These are phyloP conservation scores for Umbelopsis sp. DNA, from an alignment of 371 early-diverging fungal species.

Conservation along the genomic window DNA sequence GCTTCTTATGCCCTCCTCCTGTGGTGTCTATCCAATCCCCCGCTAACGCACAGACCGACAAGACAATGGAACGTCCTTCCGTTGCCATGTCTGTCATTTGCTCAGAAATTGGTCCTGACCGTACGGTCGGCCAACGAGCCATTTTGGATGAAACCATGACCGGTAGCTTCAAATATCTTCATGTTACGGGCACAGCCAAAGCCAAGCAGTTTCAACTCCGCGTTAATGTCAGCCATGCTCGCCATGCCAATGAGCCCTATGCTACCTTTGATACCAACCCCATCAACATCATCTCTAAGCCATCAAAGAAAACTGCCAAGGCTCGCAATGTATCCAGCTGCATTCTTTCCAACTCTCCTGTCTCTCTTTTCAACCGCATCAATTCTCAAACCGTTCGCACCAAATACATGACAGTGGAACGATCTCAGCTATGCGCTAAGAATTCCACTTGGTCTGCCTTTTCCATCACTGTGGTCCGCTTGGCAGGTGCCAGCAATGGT, in stretches of 20 bases:
- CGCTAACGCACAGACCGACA: constrained; percentile 7
- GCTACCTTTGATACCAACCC: constrained; percentile 73
- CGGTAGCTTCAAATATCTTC: constrained; percentile 70
- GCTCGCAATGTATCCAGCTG: constrained; percentile 78
- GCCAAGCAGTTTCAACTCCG: constrained; percentile 79
- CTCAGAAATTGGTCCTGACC: constrained; percentile 42
- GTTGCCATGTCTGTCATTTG: constrained; percentile 71
- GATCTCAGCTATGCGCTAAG: constrained; percentile 68
- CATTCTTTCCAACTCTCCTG: constrained; percentile 68
- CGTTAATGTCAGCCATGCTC: constrained; percentile 32
- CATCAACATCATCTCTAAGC: constrained; percentile 85
- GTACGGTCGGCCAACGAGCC: constrained; percentile 57
- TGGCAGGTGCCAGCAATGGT: constrained; percentile 40
- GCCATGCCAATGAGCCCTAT: constrained; percentile 33
- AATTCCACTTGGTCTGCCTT: constrained; percentile 82
- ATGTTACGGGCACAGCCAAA: constrained; percentile 79
- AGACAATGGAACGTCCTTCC: constrained; percentile 39
- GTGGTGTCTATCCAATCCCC: constrained; percentile 65
- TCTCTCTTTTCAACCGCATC: constrained; percentile 83
- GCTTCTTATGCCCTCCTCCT: constrained; percentile 88
- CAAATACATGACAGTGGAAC: constrained; percentile 71
- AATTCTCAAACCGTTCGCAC: constrained; percentile 89
- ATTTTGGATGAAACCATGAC: constrained; percentile 54
- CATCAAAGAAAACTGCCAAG: constrained; percentile 84
- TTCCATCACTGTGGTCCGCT: constrained; percentile 63